Evolutionary conservation across 2,329 filamentous ascomycete genomes (phyloP).

Genomic region (Eutypa lata): DNA sequence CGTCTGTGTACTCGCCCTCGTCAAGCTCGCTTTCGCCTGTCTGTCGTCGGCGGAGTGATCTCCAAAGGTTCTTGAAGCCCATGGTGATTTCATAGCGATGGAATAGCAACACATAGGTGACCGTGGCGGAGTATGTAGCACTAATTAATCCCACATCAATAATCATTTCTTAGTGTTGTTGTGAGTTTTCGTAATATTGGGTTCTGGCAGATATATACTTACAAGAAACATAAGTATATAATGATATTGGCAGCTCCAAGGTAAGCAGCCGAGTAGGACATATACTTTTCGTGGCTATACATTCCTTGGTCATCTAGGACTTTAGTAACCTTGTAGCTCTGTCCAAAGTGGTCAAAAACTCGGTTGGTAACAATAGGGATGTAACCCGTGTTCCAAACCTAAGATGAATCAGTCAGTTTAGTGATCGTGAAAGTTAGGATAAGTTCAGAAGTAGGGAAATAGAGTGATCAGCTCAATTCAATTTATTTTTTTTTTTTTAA

Average conservation of each 20-base stretch:
- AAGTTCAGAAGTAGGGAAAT: too few species aligned
- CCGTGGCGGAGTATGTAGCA: background rate
- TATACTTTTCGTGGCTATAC: slow-evolving; percentile 44
- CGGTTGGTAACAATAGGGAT: slow-evolving; percentile 46
- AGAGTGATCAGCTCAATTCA: too few species aligned
- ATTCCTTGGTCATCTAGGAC: slow-evolving; percentile 32
- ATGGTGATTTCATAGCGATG: background rate
- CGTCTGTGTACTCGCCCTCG: background rate
- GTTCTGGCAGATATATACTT: slow-evolving; percentile 51
- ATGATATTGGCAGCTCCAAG: slow-evolving; percentile 48
- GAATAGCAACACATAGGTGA: background rate
- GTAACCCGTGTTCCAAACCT: slow-evolving; percentile 56
- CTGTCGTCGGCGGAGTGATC: background rate
- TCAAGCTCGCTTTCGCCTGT: background rate
- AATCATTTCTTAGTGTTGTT: slow-evolving; percentile 3
- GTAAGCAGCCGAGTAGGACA: slow-evolving; percentile 49
- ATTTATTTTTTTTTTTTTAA: too few species aligned
- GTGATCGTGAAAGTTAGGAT: slow-evolving; percentile 39
- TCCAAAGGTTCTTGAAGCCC: background rate
- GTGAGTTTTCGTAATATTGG: too few species aligned
- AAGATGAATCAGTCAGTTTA: slow-evolving; percentile 51
- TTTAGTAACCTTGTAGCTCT: slow-evolving; percentile 41
- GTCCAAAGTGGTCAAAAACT: slow-evolving; percentile 47
- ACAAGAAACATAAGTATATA: slow-evolving; percentile 55
- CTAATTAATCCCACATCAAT: too few species aligned